These are phyloP conservation scores for Mycena vulgaris DNA, from an alignment of 768 basidiomycete genomes.

Conservation along the genomic window DNA sequence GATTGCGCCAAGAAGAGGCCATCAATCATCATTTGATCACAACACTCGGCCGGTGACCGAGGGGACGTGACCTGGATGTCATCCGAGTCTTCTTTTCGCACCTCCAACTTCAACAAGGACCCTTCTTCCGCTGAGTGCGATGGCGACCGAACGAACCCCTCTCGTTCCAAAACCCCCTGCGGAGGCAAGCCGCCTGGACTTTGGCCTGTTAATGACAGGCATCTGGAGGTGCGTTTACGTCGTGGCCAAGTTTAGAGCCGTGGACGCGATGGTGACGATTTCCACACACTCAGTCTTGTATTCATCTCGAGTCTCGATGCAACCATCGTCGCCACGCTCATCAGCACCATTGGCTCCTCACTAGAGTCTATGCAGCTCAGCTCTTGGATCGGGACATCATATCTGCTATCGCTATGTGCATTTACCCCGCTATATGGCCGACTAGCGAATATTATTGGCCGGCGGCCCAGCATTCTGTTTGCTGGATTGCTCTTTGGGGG, in stretches of 20 bases:
- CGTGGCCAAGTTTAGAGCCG: not conserved
- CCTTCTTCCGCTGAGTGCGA: not conserved
- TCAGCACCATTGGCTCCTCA: slow-evolving; percentile 74
- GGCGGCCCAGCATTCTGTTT: slow-evolving; percentile 73
- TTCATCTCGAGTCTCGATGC: slow-evolving; percentile 46
- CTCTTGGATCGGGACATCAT: slow-evolving; percentile 77
- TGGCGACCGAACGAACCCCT: slow-evolving; percentile 32
- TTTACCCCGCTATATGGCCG: slow-evolving; percentile 79
- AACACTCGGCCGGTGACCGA: too few relatives aligned
- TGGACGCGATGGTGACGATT: not conserved
- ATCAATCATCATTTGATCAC: too few relatives aligned
- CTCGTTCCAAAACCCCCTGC: slow-evolving; percentile 24
- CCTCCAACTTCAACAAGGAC: too few relatives aligned
- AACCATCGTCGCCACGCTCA: slow-evolving; percentile 75
- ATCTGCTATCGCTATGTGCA: slow-evolving; percentile 75
- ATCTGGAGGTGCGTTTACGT: slow-evolving; percentile 33
- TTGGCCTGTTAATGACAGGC: slow-evolving; percentile 31
- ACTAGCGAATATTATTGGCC: slow-evolving; percentile 71
- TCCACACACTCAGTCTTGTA: slow-evolving; percentile 20
- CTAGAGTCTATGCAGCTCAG: slow-evolving; percentile 69
- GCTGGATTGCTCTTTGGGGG: slow-evolving; percentile 72
- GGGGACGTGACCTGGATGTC: too few relatives aligned
- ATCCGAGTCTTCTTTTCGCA: too few relatives aligned
- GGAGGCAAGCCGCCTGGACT: slow-evolving; percentile 20
- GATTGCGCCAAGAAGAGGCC: too few relatives aligned